phyloP scores from a whole-genome alignment of 495 filamentous ascomycete genomes.

The Extremus antarcticus region DNA sequence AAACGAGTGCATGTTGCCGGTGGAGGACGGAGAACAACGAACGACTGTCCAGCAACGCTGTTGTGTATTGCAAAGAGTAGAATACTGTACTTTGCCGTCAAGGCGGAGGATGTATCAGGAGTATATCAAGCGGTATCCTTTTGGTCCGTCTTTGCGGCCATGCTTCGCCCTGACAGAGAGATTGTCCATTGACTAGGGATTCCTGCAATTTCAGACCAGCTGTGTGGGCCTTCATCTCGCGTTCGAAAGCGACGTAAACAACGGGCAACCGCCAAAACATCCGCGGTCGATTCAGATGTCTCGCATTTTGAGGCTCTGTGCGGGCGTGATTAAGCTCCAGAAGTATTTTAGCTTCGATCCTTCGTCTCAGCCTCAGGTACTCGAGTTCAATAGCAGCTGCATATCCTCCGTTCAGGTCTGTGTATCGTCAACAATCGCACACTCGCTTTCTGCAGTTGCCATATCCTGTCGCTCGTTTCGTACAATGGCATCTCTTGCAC shows the following conservation, averaged over 20 bases:
- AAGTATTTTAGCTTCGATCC: neutral
- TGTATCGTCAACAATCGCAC: neutral
- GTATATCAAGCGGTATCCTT: no score
- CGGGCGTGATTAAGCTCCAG: neutral
- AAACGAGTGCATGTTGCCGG: neutral
- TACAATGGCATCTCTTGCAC: neutral
- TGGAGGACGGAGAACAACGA: neutral
- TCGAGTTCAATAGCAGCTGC: neutral
- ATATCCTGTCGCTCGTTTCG: neutral
- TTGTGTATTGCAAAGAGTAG: neutral
- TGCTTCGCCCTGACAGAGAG: neutral
- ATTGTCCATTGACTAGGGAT: neutral
- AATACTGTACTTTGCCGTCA: no score
- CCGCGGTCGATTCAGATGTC: neutral
- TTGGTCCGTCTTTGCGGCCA: neutral
- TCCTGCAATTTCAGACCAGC: neutral
- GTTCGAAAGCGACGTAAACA: neutral
- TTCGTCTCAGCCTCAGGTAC: neutral
- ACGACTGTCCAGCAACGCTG: neutral
- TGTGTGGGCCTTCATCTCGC: neutral
- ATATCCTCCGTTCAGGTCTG: neutral
- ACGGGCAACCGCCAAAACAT: neutral
- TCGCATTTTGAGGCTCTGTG: neutral
- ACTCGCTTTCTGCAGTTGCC: neutral
- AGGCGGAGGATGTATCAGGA: no score